Base-by-base conservation (phyloP, 2,329 filamentous ascomycete genomes). In the Pseudophaeomoniella oleicola region DNA sequence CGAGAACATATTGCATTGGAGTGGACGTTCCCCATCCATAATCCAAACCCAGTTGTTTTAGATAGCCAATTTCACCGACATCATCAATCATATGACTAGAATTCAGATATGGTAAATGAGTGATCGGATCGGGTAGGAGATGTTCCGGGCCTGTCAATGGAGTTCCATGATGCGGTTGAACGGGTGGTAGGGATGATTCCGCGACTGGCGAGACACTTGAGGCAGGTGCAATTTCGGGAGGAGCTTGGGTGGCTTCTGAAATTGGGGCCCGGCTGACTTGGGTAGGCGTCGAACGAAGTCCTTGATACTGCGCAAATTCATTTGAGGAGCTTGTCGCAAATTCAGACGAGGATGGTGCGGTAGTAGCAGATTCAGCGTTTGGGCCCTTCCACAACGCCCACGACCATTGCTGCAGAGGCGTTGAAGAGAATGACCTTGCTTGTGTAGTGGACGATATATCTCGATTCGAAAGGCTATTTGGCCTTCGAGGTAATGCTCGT, bases 11-110 rank as follows among this genome's bases (percentile, higher is more conserved):
- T 60, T 94, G 70, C 56, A 90, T 75, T 12, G 74, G 46, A 3
- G 77, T 62, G 0, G 86, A 83, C 4, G 82, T 74, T 12, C 88
- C 88, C 64, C 66, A 87, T 52, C 88, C 86, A 50, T 80, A 96
- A 49, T 96, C 83, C 15, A 98, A 64, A 3, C 90, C 90, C 9
- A 96, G 66, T 4, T 75, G 69, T 47, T 82, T 74, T 40, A 98
- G 65, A 51, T 87, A 94, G 43, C 90, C 90, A 40, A 93, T 72
- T 16, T n/a, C 16, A 13, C 16, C 17, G 27, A 12, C 6, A 10
- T 6, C 10, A 32, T 32, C 31, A 9, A 6, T 13, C 13, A 16
- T 6, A 6, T 6, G n/a, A 32, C 6, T 32, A 6, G 6, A 14
- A 13, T 6, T 6, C 15, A 9, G 6, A 14, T 13, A 13, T 16